These are phyloP conservation scores for Yamadazyma diospyri DNA, from an alignment of 1,139 yeast genomes.

Conservation along the genomic window DNA sequence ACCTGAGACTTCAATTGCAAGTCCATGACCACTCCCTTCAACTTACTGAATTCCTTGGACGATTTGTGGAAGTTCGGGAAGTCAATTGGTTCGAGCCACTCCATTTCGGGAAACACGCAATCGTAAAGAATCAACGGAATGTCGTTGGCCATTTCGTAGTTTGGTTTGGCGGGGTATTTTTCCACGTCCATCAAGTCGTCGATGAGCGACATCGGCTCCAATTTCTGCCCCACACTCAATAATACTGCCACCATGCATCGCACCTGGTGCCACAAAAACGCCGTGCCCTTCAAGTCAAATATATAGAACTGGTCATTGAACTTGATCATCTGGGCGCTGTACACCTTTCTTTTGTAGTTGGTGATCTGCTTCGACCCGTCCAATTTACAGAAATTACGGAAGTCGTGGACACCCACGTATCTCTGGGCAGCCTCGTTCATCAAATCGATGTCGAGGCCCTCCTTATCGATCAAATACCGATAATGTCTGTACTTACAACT, in stretches of 20 bases:
- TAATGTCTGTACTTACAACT: slow-evolving; percentile 84
- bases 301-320: slow-evolving; percentile 50
- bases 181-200: slow-evolving; percentile 56
- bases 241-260: slow-evolving; percentile 89
- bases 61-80: slow-evolving; percentile 20
- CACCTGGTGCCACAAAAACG: slow-evolving; percentile 98
- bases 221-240: slow-evolving; percentile 73
- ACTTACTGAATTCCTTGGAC: slow-evolving; percentile 22
- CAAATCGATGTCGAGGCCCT: slow-evolving; percentile 53
- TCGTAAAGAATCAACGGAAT: slow-evolving; percentile 86
- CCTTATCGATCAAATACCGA: slow-evolving; percentile 64
- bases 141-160: slow-evolving; percentile 88
- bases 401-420: slow-evolving; percentile 80
- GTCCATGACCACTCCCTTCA: slow-evolving; percentile 31
- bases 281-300: slow-evolving; percentile 81
- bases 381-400: slow-evolving; percentile 88
- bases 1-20: slow-evolving; percentile 34
- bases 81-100: slow-evolving; percentile 51
- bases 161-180: slow-evolving; percentile 66
- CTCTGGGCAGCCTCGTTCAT: slow-evolving; percentile 70
- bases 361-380: slow-evolving; percentile 93
- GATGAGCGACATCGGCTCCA: slow-evolving; percentile 61
- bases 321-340: slow-evolving; percentile 47
- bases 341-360: slow-evolving; percentile 61
- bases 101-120: slow-evolving; percentile 68